These are phyloP conservation scores for Brassica cretica DNA, from an alignment of 345 rosid species.

Conservation along the genomic window DNA sequence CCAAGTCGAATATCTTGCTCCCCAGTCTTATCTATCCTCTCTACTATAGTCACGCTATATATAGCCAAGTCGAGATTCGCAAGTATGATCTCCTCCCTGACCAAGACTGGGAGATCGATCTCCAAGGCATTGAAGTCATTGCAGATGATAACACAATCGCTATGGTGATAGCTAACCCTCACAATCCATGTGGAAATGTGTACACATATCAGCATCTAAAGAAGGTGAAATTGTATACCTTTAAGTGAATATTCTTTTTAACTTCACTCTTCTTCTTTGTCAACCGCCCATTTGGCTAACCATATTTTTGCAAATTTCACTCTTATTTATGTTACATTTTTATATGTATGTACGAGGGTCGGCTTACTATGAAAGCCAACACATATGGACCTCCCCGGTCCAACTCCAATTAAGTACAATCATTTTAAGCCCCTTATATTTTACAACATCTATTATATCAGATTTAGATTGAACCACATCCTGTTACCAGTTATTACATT, in stretches of 20 bases:
- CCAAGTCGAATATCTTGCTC: slow-evolving; percentile 51
- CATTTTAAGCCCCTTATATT: not conserved
- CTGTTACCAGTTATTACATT: not conserved
- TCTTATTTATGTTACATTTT: not conserved
- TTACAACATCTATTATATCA: not conserved
- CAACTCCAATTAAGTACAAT: not conserved
- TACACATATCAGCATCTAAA: slow-evolving; percentile 44
- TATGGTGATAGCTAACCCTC: slow-evolving; percentile 48
- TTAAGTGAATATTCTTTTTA: not conserved
- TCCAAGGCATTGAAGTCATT: slow-evolving; percentile 46
- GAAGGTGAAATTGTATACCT: not conserved
- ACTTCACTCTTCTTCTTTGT: not conserved
- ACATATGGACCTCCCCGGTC: not conserved
- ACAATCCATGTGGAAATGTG: slow-evolving; percentile 47
- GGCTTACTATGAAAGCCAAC: not conserved
- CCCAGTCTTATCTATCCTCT: slow-evolving; percentile 35
- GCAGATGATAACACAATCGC: slow-evolving; percentile 62
- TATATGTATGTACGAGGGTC: not conserved
- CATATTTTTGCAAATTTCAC: not conserved
- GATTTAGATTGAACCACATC: not conserved
- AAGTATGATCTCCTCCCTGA: slow-evolving; percentile 54
- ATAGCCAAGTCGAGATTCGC: slow-evolving; percentile 42
- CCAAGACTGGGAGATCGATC: slow-evolving; percentile 60
- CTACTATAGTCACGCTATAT: slow-evolving; percentile 40
- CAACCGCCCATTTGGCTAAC: too few species aligned